phyloP scores from a whole-genome alignment of 768 basidiomycete species.

The Psilocybe cubensis region DNA sequence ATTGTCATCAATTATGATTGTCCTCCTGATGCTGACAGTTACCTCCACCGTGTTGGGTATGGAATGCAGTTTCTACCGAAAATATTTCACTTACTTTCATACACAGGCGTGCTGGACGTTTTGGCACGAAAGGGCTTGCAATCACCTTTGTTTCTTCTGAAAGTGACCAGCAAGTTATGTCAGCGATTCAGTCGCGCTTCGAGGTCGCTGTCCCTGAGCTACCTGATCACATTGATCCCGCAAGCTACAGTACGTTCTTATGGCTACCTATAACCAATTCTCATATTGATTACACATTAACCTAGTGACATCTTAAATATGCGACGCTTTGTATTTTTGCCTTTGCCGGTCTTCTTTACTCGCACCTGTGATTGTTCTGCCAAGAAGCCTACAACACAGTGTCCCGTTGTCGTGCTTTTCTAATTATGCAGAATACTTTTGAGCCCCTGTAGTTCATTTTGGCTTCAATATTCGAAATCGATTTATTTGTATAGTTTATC shows the following conservation, averaged over 20 bases:
- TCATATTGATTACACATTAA: conserved; percentile 9
- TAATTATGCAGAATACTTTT: too few species aligned
- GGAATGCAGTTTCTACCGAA: conserved; percentile 26
- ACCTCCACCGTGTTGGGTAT: conserved; percentile 97
- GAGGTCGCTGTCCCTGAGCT: conserved; percentile 96
- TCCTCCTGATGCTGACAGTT: conserved; percentile 96
- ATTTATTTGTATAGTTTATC: too few species aligned
- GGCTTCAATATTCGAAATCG: too few species aligned
- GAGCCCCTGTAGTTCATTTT: too few species aligned
- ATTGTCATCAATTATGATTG: conserved; percentile 99
- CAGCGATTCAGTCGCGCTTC: conserved; percentile 93
- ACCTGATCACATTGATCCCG: conserved; percentile 91
- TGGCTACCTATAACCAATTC: neutral
- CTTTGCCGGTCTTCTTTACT: neutral
- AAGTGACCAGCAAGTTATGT: conserved; percentile 92
- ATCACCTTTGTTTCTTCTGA: conserved; percentile 96
- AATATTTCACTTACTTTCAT: neutral
- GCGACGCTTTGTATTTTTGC: neutral
- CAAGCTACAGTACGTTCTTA: conserved; percentile 84
- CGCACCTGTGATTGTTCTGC: neutral
- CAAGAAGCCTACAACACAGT: too few species aligned
- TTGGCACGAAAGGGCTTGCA: conserved; percentile 98
- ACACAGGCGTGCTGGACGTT: conserved; percentile 92
- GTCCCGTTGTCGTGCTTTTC: too few species aligned
- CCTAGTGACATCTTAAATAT: conserved; percentile 51